A percentile compares a stretch with the other conserved stretches of the same genome.
These are phyloP conservation scores for Whalleya microplaca DNA, from an alignment of 2,329 filamentous ascomycete genomes.

Conservation along the genomic window DNA sequence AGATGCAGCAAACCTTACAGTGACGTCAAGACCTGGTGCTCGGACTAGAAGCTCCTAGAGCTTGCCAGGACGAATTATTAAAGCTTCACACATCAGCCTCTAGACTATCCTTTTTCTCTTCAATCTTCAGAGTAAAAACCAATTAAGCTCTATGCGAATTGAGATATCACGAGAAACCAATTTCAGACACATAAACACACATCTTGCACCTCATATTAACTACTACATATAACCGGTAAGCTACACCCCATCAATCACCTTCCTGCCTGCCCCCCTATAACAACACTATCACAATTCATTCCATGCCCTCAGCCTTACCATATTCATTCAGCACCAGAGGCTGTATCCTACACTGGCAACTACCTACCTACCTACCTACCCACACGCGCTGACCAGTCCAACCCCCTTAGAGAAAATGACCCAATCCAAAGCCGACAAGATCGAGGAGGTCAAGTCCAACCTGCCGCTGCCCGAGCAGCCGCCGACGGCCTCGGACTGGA, in stretches of 20 bases:
- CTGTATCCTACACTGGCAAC: no score
- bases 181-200: not conserved
- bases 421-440: slow-evolving; percentile 64
- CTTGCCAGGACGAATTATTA: slow-evolving; percentile 19
- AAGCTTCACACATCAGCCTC: slow-evolving; percentile 9
- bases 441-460: slow-evolving; percentile 70
- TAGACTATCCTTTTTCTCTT: not conserved
- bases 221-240: slow-evolving; percentile 4
- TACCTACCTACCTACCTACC: no score
- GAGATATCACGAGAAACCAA: not conserved
- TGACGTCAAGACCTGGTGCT: slow-evolving; percentile 30
- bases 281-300: no score
- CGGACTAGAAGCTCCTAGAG: slow-evolving; percentile 19
- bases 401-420: slow-evolving; percentile 39
- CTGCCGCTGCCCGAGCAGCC: slow-evolving; percentile 81
- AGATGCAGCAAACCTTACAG: slow-evolving; percentile 1
- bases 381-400: no score
- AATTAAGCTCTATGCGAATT: not conserved
- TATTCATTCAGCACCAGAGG: no score
- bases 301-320: no score
- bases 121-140: not conserved
- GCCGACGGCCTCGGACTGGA: slow-evolving; percentile 76
- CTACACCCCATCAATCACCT: not conserved
- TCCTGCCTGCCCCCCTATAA: no score
- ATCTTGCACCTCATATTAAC: not conserved